Evolutionary conservation across 768 basidiomycete genomes (phyloP).

Genomic region (Amanita muscaria): DNA sequence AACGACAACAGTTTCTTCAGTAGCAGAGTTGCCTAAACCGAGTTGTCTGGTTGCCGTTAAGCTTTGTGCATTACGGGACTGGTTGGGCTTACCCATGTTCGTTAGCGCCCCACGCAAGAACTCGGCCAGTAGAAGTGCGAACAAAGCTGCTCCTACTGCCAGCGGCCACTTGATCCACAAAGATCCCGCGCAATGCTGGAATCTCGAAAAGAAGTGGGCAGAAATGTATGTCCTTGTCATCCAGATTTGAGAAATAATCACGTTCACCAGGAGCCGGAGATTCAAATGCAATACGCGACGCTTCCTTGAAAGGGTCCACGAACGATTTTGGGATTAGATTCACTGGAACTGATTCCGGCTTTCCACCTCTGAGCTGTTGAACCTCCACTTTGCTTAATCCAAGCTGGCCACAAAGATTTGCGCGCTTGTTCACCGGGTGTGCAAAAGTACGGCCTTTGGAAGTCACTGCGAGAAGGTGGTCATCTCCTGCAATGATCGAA

Average conservation of each 20-base stretch:
- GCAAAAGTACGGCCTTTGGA: conserved; percentile 70
- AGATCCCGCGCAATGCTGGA: conserved; percentile 56
- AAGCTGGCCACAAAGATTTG: conserved; percentile 79
- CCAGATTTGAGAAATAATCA: conserved; percentile 23
- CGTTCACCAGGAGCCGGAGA: conserved; percentile 20
- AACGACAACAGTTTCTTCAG: conserved; percentile 60
- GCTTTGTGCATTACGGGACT: background rate
- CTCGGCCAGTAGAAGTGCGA: conserved; percentile 55
- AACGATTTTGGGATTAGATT: conserved; percentile 52
- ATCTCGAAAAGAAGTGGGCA: conserved; percentile 69
- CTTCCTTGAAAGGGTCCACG: conserved; percentile 39
- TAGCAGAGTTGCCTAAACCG: conserved; percentile 59
- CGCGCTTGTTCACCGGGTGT: conserved; percentile 63
- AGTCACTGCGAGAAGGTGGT: conserved; percentile 66
- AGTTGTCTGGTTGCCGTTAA: conserved; percentile 50
- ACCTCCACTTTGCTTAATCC: conserved; percentile 64
- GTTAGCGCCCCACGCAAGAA: conserved; percentile 88
- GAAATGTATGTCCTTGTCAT: conserved; percentile 47
- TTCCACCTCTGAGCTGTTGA: conserved; percentile 21
- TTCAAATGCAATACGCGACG: conserved; percentile 30
- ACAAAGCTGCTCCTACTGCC: conserved; percentile 69
- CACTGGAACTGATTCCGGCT: conserved; percentile 25
- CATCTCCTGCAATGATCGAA: conserved; percentile 63
- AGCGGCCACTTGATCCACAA: conserved; percentile 61
- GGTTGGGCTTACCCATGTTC: conserved; percentile 55